Conservation (phyloP, 2,329 filamentous ascomycete species). For the Talaromyces islandicus region DNA sequence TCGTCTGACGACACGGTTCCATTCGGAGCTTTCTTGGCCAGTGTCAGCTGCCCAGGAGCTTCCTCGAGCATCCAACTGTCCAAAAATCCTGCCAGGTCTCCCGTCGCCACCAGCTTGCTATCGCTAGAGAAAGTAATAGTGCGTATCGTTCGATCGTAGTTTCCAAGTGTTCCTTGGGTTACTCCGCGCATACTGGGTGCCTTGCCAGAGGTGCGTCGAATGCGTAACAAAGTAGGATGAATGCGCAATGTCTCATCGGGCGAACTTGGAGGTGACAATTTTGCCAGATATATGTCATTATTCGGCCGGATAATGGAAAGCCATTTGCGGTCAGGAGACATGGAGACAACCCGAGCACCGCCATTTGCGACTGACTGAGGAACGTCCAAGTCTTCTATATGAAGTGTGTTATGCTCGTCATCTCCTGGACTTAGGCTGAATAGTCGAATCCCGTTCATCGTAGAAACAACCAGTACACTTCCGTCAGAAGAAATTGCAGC, state of each 20-base stretch:
- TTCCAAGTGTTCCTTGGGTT: slow-evolving; percentile 62
- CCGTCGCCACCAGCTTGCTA: slow-evolving; percentile 69
- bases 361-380: slow-evolving; percentile 50
- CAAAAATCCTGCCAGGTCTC: slow-evolving; percentile 77
- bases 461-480: slow-evolving; percentile 69
- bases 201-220: slow-evolving; percentile 10
- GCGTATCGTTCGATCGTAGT: slow-evolving; percentile 70
- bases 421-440: slow-evolving; percentile 58
- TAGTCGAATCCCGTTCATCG: slow-evolving; percentile 66
- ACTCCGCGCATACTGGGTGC: slow-evolving; percentile 33
- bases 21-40: slow-evolving; percentile 22
- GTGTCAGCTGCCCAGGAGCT: slow-evolving; percentile 33
- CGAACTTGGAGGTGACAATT: slow-evolving; percentile 35
- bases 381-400: slow-evolving; percentile 64
- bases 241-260: slow-evolving; percentile 36
- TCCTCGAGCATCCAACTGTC: slow-evolving; percentile 76
- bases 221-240: slow-evolving; percentile 22
- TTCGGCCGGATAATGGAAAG: slow-evolving; percentile 52
- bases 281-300: slow-evolving; percentile 51
- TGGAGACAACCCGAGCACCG: slow-evolving; percentile 61
- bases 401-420: slow-evolving; percentile 55
- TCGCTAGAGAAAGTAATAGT: slow-evolving; percentile 74
- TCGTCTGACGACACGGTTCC: slow-evolving; percentile 32
- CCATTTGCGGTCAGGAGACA: slow-evolving; percentile 44
- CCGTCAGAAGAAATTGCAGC: slow-evolving; percentile 67